phyloP scores from a whole-genome alignment of 495 filamentous ascomycete species.

The Hyaloscypha bicolor region DNA sequence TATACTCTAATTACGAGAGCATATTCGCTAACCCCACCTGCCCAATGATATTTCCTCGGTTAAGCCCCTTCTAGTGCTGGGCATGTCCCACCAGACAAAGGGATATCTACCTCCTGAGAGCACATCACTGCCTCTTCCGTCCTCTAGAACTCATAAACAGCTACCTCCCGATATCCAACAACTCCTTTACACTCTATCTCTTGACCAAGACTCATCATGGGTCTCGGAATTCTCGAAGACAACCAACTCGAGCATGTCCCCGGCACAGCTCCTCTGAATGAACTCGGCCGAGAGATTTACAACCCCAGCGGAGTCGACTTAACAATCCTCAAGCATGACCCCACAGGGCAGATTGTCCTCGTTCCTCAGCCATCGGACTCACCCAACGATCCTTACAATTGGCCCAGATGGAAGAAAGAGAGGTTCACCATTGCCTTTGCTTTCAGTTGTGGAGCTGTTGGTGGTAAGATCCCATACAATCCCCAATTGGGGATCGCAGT shows the following conservation, averaged over 20 bases:
- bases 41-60: too few relatives aligned
- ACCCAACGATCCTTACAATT: slow-evolving; percentile 53
- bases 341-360: slow-evolving; percentile 46
- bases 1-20: too few relatives aligned
- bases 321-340: slow-evolving; percentile 44
- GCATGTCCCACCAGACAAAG: too few relatives aligned
- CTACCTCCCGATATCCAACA: neutral
- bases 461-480: slow-evolving; percentile 34
- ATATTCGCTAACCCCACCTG: too few relatives aligned
- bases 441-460: slow-evolving; percentile 42
- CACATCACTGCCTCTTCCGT: too few relatives aligned
- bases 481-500: neutral
- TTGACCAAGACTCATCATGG: slow-evolving; percentile 46
- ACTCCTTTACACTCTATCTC: neutral
- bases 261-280: slow-evolving; percentile 47
- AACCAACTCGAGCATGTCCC: slow-evolving; percentile 58
- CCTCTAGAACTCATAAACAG: too few relatives aligned
- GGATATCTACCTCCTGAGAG: too few relatives aligned
- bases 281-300: slow-evolving; percentile 25
- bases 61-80: too few relatives aligned
- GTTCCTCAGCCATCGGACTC: slow-evolving; percentile 50
- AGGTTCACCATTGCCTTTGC: slow-evolving; percentile 37
- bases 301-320: slow-evolving; percentile 38
- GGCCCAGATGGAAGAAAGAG: slow-evolving; percentile 47
- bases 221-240: slow-evolving; percentile 65